Evolutionary conservation across 106 monocot species (phyloP).

Genomic region (Dendrobium nobile): DNA sequence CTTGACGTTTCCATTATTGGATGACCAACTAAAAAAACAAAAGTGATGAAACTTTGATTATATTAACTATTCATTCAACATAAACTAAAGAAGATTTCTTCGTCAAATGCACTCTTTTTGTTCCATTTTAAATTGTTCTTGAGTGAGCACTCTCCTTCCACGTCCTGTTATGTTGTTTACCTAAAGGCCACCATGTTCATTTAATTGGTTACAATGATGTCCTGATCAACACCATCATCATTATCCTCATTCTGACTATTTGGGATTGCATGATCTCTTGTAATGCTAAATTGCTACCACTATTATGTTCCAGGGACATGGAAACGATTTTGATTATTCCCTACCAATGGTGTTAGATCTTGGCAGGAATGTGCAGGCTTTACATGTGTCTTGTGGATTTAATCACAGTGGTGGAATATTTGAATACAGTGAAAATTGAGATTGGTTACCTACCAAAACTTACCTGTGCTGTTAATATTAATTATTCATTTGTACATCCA

Average conservation of each 20-base stretch:
- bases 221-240: too few relatives aligned
- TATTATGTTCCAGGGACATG: constrained; percentile 67
- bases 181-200: not conserved
- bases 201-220: not conserved
- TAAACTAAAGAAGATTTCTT: too few relatives aligned
- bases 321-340: constrained; percentile 62
- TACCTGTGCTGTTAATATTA: not conserved
- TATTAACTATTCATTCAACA: too few relatives aligned
- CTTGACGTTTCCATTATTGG: too few relatives aligned
- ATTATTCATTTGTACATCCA: too few relatives aligned
- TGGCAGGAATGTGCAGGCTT: constrained; percentile 36
- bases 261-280: too few relatives aligned
- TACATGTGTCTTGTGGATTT: constrained; percentile 88
- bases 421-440: constrained; percentile 37
- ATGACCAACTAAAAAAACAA: too few relatives aligned
- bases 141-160: not conserved
- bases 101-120: too few relatives aligned
- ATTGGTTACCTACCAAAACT: not conserved
- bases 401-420: constrained; percentile 89
- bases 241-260: too few relatives aligned
- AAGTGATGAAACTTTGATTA: not conserved
- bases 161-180: not conserved
- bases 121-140: too few relatives aligned
- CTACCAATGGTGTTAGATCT: constrained; percentile 53
- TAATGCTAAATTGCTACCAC: too few relatives aligned